Evolutionary conservation across 192 early-diverging fungal genomes (phyloP), one percentile per base, ranked within the genome.

Genomic region (Backusella australiensis): DNA sequence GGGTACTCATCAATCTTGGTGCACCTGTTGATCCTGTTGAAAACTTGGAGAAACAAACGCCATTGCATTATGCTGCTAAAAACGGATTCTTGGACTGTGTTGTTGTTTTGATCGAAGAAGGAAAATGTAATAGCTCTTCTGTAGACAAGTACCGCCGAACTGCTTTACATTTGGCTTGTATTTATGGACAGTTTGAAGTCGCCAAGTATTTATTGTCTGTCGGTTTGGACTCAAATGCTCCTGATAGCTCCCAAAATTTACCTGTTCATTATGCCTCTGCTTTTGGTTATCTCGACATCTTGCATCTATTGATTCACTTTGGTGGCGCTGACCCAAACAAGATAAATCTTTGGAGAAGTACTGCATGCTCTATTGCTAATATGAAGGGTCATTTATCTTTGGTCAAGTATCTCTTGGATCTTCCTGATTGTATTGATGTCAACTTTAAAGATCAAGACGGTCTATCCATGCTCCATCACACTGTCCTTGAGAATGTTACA

Each of bases 181-280:
- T 83, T 49, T 82, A 83, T 76, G 89, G 89, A 6, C 81, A 88
- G 42, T 81, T 67, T 63, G 84, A 83, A 15, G 53, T 85, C 29
- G 82, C 41, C 21, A 78, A 83, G 15, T 67, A 72, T n/a, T 75
- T 90, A 35, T 56, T 90, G 23, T 52, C 59, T 4, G 74, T 74
- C 41, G 89, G 89, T 63, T 77, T 80, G 3, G 78, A 90, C 71
- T 77, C 84, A 29, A 69, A 82, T 52, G 81, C 78, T 17, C 21
- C 23, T 36, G 89, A 90, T 79, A 81, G 82, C 6, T 82, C 80
- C 35, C 75, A 79, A 15, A 90, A 89, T 69, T 69, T 73, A 0
- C 73, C 86, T n/a, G 34, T 86, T 41, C 88, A 89, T 74, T 87
- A 87, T 68, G 88, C 86, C 3, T 68, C 80, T 67, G 87, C 82